Conservation (phyloP, 148 eudicot species). For the Limonium bicolor region DNA sequence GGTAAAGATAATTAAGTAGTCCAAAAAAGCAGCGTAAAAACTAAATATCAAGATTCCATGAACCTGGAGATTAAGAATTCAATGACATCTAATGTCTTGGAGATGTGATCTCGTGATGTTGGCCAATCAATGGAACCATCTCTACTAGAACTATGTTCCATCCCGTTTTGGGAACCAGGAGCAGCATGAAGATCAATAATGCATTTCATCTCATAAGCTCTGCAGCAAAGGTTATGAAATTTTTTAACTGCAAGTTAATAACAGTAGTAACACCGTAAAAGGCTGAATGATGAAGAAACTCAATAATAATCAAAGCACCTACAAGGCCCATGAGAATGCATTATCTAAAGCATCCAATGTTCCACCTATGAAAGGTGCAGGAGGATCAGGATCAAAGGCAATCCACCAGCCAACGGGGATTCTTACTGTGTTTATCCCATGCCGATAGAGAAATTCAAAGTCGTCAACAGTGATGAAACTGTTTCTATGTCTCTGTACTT, state of each 20-base stretch:
- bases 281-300: not conserved
- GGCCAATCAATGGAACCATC: constrained; percentile 73
- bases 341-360: constrained; percentile 53
- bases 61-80: constrained; percentile 72
- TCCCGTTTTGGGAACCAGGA: constrained; percentile 81
- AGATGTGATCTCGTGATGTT: constrained; percentile 34
- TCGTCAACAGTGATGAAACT: constrained; percentile 57
- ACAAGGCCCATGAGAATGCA: constrained; percentile 90
- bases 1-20: too few species aligned
- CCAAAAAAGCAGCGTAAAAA: not conserved
- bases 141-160: constrained; percentile 79
- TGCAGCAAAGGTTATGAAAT: constrained; percentile 15
- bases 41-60: not conserved
- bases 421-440: constrained; percentile 74
- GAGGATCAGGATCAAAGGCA: constrained; percentile 68
- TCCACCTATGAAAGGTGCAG: constrained; percentile 73
- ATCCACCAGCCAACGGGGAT: constrained; percentile 98
- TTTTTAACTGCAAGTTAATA: not conserved
- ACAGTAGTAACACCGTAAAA: not conserved
- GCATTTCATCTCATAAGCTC: constrained; percentile 59
- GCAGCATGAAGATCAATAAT: constrained; percentile 83
- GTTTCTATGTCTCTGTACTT: constrained; percentile 58
- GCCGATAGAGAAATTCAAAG: constrained; percentile 34
- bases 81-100: constrained; percentile 41
- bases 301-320: constrained; percentile 11